These are phyloP conservation scores for Xylaria multiplex DNA, from an alignment of 2,329 filamentous ascomycete species.

Conservation along the genomic window DNA sequence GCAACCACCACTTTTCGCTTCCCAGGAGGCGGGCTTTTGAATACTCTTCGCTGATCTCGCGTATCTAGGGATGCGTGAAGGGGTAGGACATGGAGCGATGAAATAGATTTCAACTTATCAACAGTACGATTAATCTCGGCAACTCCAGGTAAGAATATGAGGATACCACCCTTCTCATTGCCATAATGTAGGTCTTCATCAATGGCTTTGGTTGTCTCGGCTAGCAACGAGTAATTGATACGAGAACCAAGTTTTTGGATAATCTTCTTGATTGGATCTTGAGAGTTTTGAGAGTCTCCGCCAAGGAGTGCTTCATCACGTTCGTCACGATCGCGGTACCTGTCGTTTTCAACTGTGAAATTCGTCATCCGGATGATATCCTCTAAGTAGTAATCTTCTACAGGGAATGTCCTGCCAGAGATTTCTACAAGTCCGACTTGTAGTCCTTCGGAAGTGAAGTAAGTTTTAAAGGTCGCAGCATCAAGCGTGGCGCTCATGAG, in stretches of 20 bases:
- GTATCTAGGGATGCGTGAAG: conserved; percentile 93
- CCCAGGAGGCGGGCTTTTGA: conserved; percentile 76
- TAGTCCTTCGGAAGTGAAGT: conserved; percentile 76
- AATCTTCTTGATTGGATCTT: conserved; percentile 71
- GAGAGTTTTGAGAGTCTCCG: conserved; percentile 48
- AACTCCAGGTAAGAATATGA: conserved; percentile 95
- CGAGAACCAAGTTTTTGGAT: conserved; percentile 80
- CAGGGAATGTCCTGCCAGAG: conserved; percentile 86
- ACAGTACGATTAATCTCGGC: conserved; percentile 89
- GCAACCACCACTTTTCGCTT: conserved; percentile 93
- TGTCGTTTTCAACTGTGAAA: conserved; percentile 60
- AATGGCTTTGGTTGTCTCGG: conserved; percentile 81
- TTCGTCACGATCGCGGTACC: conserved; percentile 46
- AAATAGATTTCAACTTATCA: conserved; percentile 70
- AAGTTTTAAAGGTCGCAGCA: conserved; percentile 82
- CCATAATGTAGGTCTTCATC: conserved; percentile 75
- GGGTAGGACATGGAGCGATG: conserved; percentile 78
- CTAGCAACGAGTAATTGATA: conserved; percentile 91
- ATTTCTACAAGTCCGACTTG: conserved; percentile 87
- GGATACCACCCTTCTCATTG: conserved; percentile 80
- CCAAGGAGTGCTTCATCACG: conserved; percentile 56
- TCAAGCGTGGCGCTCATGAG: conserved; percentile 98
- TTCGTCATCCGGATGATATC: conserved; percentile 84
- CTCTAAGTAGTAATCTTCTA: conserved; percentile 89
- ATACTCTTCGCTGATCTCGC: conserved; percentile 87